Base-by-base conservation (phyloP, 2,329 filamentous ascomycete genomes). In the Fusarium oxysporum region DNA sequence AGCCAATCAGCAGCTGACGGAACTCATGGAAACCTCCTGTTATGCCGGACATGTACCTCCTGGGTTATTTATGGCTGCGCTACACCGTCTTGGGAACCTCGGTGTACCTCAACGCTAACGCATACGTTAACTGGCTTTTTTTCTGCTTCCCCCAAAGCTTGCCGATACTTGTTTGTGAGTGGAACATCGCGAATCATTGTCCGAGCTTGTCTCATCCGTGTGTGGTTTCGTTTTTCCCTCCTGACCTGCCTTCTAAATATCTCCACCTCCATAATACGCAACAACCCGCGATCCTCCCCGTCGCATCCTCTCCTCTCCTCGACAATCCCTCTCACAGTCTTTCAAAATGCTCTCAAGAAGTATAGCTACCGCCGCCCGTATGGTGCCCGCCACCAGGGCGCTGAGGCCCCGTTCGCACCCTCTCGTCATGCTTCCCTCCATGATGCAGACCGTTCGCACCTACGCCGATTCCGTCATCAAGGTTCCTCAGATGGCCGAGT, bases 401-500 rank as follows among this genome's bases (percentile, higher is more conserved):
- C 71, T 80, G 60, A 79, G 79, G 65, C 76, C 78, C 59, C 76
- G 70, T 48, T 70, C 69, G 44, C 78, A 77, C 57, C 78, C 78
- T 66, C 67, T 81, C 65, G 73, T 81, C 62, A 79, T 85, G 78
- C 83, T 89, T 57, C 86, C 87, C 14, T 72, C 84, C 38, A 85
- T 89, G 79, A 85, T 89, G 79, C 89, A 90, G 78, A 77, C 74
- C n/a, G 85, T 89, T 59, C 88, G 90, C 75, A 87, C 78, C 74
- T 92, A 92, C 80, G 95, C 95, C 81, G 94, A 97, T 80, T 92
- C 90, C 76, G 85, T 96, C 72, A 91, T 99, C 83, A 96, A 98
- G 85, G 96, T 98, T 76, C 96, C 96, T 38, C 90, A 96, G 81
- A 98, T 99, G 96, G 96, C 96, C 73, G 96, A 99, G 84, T 98